Conservation (phyloP, 306 rosid species). For the Potentilla sterilis region DNA sequence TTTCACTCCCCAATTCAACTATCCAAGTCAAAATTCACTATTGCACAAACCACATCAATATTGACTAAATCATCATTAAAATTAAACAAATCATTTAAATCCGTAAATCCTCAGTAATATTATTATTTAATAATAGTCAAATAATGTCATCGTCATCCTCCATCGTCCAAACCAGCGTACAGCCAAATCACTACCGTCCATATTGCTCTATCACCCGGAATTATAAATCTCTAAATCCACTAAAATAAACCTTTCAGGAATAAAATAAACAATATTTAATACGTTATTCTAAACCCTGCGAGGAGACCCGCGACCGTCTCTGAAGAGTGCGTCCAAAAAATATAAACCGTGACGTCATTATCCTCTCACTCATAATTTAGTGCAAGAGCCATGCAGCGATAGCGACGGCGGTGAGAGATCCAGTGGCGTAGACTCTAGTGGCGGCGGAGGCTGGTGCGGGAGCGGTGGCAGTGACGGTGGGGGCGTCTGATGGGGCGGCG, state of each 20-base stretch:
- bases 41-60: neutral
- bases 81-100: neutral
- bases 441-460: slow-evolving; percentile 16
- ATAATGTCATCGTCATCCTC: neutral
- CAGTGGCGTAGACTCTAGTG: slow-evolving; percentile 34
- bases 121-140: neutral
- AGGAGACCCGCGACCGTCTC: slow-evolving; percentile 21
- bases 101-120: neutral
- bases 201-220: neutral
- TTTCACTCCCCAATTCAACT: too few species aligned
- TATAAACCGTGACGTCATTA: neutral
- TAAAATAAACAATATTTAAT: neutral
- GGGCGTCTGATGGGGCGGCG: slow-evolving; percentile 8
- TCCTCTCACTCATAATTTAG: slow-evolving; percentile 5
- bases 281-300: neutral
- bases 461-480: neutral
- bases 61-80: neutral
- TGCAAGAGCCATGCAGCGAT: slow-evolving; percentile 41
- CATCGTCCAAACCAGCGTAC: neutral
- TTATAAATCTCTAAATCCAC: neutral
- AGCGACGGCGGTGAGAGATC: slow-evolving; percentile 42
- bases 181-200: neutral
- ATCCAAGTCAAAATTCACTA: too few species aligned
- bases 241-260: neutral
- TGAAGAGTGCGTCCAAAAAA: neutral